Conservation (phyloP, 805 yeast genomes). For the Starmera amethionina region DNA sequence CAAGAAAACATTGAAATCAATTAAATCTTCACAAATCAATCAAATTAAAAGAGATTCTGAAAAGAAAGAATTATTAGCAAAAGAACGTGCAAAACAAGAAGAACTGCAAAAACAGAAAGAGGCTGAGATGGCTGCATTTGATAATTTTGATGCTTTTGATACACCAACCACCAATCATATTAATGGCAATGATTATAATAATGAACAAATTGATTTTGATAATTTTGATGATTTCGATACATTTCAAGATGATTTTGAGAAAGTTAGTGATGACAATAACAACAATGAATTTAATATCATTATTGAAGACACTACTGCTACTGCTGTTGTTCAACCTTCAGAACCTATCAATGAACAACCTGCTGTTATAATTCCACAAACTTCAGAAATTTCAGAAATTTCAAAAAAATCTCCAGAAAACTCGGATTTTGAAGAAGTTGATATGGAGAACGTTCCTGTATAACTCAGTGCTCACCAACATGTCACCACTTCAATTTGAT, state of each 20-base stretch:
- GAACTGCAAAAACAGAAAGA: conserved; percentile 4
- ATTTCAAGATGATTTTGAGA: conserved; percentile 1
- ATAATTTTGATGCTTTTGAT: conserved; percentile 16
- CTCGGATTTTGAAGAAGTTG: too few species aligned
- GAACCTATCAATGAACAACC: too few species aligned
- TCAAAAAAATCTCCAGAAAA: too few species aligned
- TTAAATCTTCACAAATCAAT: conserved; percentile 24
- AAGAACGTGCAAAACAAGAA: conserved; percentile 5
- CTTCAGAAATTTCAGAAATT: too few species aligned
- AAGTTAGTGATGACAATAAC: background rate
- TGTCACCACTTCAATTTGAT: too few species aligned
- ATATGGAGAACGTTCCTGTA: too few species aligned
- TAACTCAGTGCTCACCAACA: too few species aligned
- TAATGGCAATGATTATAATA: too few species aligned
- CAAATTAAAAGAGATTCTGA: conserved; percentile 20
- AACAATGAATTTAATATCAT: background rate
- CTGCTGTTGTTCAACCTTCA: too few species aligned
- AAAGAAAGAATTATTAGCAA: conserved; percentile 4
- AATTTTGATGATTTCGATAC: conserved; percentile 22
- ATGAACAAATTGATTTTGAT: conserved; percentile 14
- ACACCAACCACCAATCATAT: background rate
- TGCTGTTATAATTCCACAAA: too few species aligned
- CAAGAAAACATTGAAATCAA: conserved; percentile 19
- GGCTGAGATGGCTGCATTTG: conserved; percentile 4
- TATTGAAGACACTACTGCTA: too few species aligned